Percentiles rank a stretch among this genome's conserved stretches.
phyloP scores from a whole-genome alignment of 768 basidiomycete genomes.

The Tulasnella sp. region DNA sequence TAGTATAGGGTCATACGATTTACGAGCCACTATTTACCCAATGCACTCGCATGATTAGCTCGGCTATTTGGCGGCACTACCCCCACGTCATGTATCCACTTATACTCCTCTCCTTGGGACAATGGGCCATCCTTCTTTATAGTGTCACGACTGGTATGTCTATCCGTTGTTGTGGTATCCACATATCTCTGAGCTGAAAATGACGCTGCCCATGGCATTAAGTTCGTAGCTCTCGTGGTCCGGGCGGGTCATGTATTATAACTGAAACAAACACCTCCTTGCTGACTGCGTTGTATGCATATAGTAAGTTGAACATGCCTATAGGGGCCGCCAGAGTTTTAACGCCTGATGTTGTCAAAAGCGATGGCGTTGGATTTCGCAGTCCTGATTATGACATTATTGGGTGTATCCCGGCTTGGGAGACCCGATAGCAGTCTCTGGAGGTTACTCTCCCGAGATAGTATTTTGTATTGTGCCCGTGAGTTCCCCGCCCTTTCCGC shows the following conservation, averaged over 20 bases:
- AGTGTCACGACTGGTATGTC: background rate
- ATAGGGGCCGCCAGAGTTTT: background rate
- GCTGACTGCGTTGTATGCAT: constrained; percentile 60
- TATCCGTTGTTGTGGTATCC: background rate
- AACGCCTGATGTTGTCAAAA: background rate
- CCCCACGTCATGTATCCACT: constrained; percentile 41
- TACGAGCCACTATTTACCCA: background rate
- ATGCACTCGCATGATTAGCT: background rate
- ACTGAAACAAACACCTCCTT: constrained; percentile 32
- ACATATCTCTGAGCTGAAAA: background rate
- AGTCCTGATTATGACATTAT: constrained; percentile 50
- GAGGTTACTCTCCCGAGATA: constrained; percentile 56
- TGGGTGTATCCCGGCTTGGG: constrained; percentile 43
- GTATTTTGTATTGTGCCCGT: constrained; percentile 58
- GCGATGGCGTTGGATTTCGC: constrained; percentile 63
- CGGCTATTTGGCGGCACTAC: constrained; percentile 53
- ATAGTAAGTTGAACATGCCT: constrained; percentile 25
- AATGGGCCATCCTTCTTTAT: constrained; percentile 14
- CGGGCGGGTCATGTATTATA: constrained; percentile 13
- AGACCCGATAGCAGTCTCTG: constrained; percentile 46
- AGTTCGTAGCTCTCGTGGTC: constrained; percentile 2
- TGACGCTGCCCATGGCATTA: background rate
- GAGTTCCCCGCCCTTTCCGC: constrained; percentile 20
- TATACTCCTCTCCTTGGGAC: constrained; percentile 47
- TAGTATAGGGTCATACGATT: background rate